phyloP scores from a whole-genome alignment of 2,329 filamentous ascomycete genomes.

The Talaromyces marneffei region DNA sequence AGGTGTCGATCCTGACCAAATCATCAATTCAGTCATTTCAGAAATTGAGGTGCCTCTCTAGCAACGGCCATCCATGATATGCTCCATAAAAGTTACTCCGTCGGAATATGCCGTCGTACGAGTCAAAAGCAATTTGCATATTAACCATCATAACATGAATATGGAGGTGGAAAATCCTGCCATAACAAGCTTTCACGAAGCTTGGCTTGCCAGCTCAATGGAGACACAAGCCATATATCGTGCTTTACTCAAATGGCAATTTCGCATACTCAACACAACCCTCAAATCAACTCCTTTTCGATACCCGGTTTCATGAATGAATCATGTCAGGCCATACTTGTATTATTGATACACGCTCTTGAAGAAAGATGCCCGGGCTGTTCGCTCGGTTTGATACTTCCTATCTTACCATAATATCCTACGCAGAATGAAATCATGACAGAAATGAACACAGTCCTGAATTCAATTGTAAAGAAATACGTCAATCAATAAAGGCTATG shows the following conservation, averaged over 20 bases:
- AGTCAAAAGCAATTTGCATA: not conserved
- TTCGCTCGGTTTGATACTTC: too few species aligned
- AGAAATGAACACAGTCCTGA: not conserved
- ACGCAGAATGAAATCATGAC: not conserved
- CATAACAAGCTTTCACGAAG: too few species aligned
- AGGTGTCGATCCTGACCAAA: conserved; percentile 49
- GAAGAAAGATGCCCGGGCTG: too few species aligned
- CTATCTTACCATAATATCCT: too few species aligned
- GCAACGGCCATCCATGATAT: conserved; percentile 11
- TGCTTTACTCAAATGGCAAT: not conserved
- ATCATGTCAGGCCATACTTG: not conserved
- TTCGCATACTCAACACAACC: conserved; percentile 4
- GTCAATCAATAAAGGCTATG: not conserved
- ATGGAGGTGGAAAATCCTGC: not conserved
- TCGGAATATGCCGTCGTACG: too few species aligned
- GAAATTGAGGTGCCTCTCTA: conserved; percentile 53
- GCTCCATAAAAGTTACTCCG: too few species aligned
- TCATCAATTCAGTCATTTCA: conserved; percentile 54
- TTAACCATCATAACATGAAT: not conserved
- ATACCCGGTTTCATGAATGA: not conserved
- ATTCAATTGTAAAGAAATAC: not conserved
- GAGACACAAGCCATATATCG: too few species aligned
- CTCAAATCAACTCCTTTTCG: not conserved
- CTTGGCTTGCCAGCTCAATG: too few species aligned
- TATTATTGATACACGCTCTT: too few species aligned